Evolutionary conservation across 106 monocot genomes (phyloP).

Genomic region (Narthecium ossifragum): DNA sequence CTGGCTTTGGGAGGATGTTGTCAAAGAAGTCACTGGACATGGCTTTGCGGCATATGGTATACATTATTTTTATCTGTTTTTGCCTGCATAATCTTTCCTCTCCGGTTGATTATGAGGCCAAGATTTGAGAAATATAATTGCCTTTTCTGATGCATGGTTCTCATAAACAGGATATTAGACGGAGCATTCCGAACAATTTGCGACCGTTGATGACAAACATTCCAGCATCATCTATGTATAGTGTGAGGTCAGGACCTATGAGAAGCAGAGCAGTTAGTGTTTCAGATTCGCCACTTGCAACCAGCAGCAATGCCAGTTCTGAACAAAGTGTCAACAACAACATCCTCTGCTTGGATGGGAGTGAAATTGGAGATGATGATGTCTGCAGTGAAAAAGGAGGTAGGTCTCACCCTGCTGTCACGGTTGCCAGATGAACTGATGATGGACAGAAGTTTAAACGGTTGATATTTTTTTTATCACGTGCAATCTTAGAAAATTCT

Average conservation of each 20-base stretch:
- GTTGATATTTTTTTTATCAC: no score
- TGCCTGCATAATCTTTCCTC: neutral
- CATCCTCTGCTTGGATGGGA: conserved; percentile 25
- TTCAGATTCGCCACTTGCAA: conserved; percentile 71
- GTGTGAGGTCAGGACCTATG: conserved; percentile 52
- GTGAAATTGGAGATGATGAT: conserved; percentile 44
- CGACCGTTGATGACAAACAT: conserved; percentile 70
- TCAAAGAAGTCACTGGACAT: conserved; percentile 71
- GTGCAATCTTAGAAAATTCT: no score
- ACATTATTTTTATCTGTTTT: neutral
- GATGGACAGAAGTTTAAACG: no score
- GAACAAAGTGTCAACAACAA: conserved; percentile 59
- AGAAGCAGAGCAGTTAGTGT: conserved; percentile 36
- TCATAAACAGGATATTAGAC: conserved; percentile 54
- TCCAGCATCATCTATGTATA: conserved; percentile 82
- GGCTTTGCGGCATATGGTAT: conserved; percentile 77
- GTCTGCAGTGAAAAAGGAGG: conserved; percentile 30
- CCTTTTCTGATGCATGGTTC: no score
- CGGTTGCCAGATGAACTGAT: conserved; percentile 24
- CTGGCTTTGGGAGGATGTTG: conserved; percentile 60
- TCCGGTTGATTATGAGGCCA: no score
- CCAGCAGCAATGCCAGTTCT: conserved; percentile 78
- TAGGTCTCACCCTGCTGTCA: conserved; percentile 13
- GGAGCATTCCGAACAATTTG: conserved; percentile 58
- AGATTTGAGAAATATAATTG: no score